phyloP scores from a whole-genome alignment of 2,329 filamentous ascomycete species.

The Ramichloridium luteum region DNA sequence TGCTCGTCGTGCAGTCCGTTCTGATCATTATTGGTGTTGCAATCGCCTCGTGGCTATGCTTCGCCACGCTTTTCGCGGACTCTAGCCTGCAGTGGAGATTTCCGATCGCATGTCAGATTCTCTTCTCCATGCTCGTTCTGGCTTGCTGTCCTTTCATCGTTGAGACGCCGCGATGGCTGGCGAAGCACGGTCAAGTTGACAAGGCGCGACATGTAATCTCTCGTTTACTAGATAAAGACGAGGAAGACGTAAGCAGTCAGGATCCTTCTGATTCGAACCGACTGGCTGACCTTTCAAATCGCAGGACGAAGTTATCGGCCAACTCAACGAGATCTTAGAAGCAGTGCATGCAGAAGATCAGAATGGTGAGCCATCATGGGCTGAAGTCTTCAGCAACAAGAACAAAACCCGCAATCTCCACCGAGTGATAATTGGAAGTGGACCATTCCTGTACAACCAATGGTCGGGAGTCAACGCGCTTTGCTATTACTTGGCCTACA shows the following conservation, averaged over 20 bases:
- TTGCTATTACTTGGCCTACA: constrained; percentile 22
- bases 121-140: constrained; percentile 20
- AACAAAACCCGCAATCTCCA: constrained; percentile 27
- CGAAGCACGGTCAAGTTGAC: constrained; percentile 17
- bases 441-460: constrained; percentile 26
- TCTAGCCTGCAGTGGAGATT: constrained; percentile 20
- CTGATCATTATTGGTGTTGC: constrained; percentile 21
- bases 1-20: constrained; percentile 19
- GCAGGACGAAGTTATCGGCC: constrained; percentile 24
- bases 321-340: constrained; percentile 27
- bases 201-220: constrained; percentile 21
- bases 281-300: constrained; percentile 5
- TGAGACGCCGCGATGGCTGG: constrained; percentile 21
- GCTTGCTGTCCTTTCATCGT: constrained; percentile 18
- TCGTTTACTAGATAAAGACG: constrained; percentile 22
- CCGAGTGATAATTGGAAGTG: constrained; percentile 27
- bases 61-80: constrained; percentile 18
- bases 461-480: constrained; percentile 16
- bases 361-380: constrained; percentile 24
- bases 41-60: constrained; percentile 20
- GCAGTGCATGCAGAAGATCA: constrained; percentile 21
- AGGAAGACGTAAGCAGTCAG: constrained; percentile 11
- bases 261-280: not conserved
- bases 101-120: constrained; percentile 20
- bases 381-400: constrained; percentile 26